Base-by-base conservation (phyloP, 257 asterid species). In the Handroanthus guayacan region DNA sequence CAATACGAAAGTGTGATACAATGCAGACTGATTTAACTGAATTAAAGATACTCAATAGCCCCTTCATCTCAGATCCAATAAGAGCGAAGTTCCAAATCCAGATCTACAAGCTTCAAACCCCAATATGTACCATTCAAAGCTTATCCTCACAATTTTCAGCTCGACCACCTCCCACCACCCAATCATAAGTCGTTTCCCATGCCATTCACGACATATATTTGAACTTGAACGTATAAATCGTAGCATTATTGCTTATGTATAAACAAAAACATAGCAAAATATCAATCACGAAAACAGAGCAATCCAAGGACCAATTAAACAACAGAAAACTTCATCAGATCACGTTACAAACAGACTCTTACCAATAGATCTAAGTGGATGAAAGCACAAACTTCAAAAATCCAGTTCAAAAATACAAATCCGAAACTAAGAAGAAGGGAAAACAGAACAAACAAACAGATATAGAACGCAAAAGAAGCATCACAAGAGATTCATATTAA, bases 61-160 rank as follows among this genome's bases (percentile, higher is more conserved):
- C 69, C 78, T 47, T 75, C 82, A 76, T 82, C 73, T 75, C 79
- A 71, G 87, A 87, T 83, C 86, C 80, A 80, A 55, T 37, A 52
- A 50, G 41, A 69, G 12, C 60, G 80, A 64, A 50, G 16, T 25
- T 39, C 71, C 37, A 5, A 78, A 62, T 36, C 76, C 86, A 83
- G 90, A 87, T 87, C 89, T 74, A 79, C 36, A 43, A 68, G 5
- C 8, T 52, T 65, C 50, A 71, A 36, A 4, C 9, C 12, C 55
- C 3, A 8, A 78, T 18, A 74, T 62, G 82, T 70, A 71, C 78
- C 56, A 62, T 39, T 67, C 45, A 37, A 47, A 67, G 62, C 77
- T 5, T 61, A 62, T 66, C 79, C 34, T 36, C 69, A 57, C 50
- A 43, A 47, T 5, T 13, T 9, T n/a, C 45, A 75, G 7, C 70